Base-by-base conservation (phyloP, 345 rosid species). In the Populus pruinosa region DNA sequence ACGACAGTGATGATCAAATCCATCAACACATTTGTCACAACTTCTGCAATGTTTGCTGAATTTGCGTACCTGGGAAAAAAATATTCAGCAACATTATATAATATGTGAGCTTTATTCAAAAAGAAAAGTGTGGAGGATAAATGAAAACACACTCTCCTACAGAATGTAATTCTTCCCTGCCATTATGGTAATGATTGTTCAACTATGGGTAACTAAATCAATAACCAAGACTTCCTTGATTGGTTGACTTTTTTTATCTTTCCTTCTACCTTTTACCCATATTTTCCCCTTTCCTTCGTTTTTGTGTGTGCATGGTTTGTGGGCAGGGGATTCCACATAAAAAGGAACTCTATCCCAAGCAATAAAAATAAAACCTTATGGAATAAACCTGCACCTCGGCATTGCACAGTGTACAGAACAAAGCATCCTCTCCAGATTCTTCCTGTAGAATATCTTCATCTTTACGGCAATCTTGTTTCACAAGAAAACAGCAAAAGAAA, bases 31-130 rank as follows among this genome's bases (percentile, higher is more conserved):
- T 78, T 95, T 95, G 84, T 89, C 91, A 76, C 99, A 95, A 77
- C 94, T 93, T 87, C 99, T 84, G 85, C 99, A 95, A 83, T 95
- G 98, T 87, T 93, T 95, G 91, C 99, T 95, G 76, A 92, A 91
- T 83, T 91, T 91, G 41, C 90, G 87, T 67, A 95, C 99, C 99
- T 93, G 67, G 25, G 59, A 73, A 67, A 78, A 53, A 76, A 33
- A 35, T 59, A 72, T 0, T 61, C 31, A 36, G 39, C n/a, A 61
- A 6, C 74, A 47, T 31, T 21, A 21, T 21, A 39, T 25, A 43
- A 13, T 33, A 66, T 35, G 44, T 1, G 56, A 76, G 79, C 55
- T 13, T 29, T 20, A 41, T 29, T 29, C 27, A 10, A 31, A 27
- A 39, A 36, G 11, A 23, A 20, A 14, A 29, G 4, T 1, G 44